These are phyloP conservation scores for Jacaranda mimosifolia DNA, from an alignment of 257 asterid species.

Conservation along the genomic window DNA sequence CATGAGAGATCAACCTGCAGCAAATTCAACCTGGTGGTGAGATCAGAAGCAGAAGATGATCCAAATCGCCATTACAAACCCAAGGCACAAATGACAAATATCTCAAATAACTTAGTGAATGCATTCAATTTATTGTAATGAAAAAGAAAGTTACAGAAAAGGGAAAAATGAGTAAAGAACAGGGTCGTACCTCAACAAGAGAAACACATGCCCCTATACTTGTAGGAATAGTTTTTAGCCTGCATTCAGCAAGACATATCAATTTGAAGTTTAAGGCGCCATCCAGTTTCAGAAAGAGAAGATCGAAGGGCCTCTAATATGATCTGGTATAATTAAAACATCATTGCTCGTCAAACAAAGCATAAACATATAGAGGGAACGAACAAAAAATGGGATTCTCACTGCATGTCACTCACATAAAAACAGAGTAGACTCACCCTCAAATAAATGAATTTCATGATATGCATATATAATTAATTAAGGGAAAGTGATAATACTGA, in stretches of 20 bases:
- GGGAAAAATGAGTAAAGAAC: constrained; percentile 19
- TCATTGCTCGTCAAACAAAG: constrained; percentile 12
- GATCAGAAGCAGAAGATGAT: constrained; percentile 24
- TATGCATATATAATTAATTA: background rate
- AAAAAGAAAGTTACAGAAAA: constrained; percentile 6
- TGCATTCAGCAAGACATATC: constrained; percentile 50
- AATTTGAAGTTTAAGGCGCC: constrained; percentile 19
- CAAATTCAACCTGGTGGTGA: constrained; percentile 36
- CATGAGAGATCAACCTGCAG: constrained; percentile 87
- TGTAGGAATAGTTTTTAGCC: constrained; percentile 69
- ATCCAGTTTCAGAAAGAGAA: constrained; percentile 4
- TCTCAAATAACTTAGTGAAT: constrained; percentile 20
- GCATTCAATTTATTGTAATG: background rate
- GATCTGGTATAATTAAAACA: constrained; percentile 18
- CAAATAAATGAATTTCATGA: constrained; percentile 5
- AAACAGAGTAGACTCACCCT: background rate
- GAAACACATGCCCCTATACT: constrained; percentile 75
- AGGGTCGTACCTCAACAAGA: constrained; percentile 74
- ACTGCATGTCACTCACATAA: background rate
- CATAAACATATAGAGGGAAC: constrained; percentile 15
- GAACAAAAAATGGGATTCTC: constrained; percentile 7
- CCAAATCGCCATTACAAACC: constrained; percentile 9
- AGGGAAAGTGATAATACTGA: background rate
- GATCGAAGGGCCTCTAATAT: constrained; percentile 19
- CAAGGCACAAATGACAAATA: background rate